Base-by-base conservation (phyloP, 495 filamentous ascomycete genomes). In the Thermothielavioides terrestris region DNA sequence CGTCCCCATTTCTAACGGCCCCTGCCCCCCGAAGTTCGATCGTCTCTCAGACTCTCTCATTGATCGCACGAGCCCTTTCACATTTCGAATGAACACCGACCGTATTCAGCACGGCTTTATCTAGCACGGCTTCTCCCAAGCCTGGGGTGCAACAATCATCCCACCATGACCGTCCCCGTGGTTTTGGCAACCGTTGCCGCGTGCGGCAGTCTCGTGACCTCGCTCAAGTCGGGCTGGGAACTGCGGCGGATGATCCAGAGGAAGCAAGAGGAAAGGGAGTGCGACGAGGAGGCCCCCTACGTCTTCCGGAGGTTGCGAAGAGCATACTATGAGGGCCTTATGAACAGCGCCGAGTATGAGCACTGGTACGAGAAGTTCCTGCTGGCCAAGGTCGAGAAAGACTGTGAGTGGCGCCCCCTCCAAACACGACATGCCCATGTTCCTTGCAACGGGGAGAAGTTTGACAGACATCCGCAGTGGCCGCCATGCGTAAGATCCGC, bases 141-240 rank as follows among this genome's bases (percentile, higher is more conserved):
- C 32, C 40, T 4, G 8, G n/a, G 10, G n/a, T 20, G 4, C 38
- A 45, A 11, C 21, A 22, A 46, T 10, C 3, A n/a, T 20, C 12
- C 34, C 43, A 48, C 25, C 28, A 60, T 60, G 57, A 30, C 20
- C 17, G 50, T 60, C 17, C 57, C 57, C 12, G 53, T 51, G 18
- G 43, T 30, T 2, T 49, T 60, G 39, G 57, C 57, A 38, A 60
- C 57, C 2, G 12, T 56, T 25, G 57, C 57, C 15, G 57, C 57
- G 26, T 50, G 49, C 27, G 57, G 57, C 18, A 60, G 57, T 35
- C 34, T 60, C 25, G 53, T 60, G 38, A 60, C 57, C 8, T 60
- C 57, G 17, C 53, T 60, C 57, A 60, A 60, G 39, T 60, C 57
- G 7, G 50, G 46, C 39, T 56, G 49, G 50, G 57, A 61, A 50